These are phyloP conservation scores for Piloderma croceum DNA, from an alignment of 768 basidiomycete species.

Conservation along the genomic window DNA sequence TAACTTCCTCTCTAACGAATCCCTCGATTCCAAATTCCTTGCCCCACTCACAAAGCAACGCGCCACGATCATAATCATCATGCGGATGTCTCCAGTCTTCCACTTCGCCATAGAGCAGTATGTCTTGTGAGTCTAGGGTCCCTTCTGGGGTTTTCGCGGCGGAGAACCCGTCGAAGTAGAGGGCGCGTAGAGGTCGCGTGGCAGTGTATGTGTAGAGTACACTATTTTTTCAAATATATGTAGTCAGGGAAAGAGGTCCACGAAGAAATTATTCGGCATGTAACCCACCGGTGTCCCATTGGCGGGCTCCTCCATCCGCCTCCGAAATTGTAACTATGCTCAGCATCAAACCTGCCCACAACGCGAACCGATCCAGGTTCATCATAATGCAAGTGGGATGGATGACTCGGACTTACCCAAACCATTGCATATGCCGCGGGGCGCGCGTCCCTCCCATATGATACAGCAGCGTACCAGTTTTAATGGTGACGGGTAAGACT, in stretches of 20 bases:
- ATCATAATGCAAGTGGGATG: neutral
- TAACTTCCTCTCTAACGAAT: slow-evolving; percentile 15
- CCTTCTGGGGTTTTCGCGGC: slow-evolving; percentile 13
- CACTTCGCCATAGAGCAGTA: slow-evolving; percentile 19
- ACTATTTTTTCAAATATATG: neutral
- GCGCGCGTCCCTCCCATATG: neutral
- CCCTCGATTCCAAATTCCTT: slow-evolving; percentile 19
- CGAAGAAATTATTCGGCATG: neutral
- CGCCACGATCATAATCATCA: slow-evolving; percentile 12
- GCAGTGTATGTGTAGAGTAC: slow-evolving; percentile 1
- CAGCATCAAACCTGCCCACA: neutral
- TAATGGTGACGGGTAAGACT: slow-evolving; percentile 8
- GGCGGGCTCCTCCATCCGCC: too few relatives aligned
- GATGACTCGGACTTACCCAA: neutral
- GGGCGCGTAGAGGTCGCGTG: slow-evolving; percentile 7
- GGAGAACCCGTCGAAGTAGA: slow-evolving; percentile 12
- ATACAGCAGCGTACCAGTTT: slow-evolving; percentile 8
- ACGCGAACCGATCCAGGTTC: neutral
- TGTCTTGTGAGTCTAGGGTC: slow-evolving; percentile 24
- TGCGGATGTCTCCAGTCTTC: neutral
- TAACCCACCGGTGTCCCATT: neutral
- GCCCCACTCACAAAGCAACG: slow-evolving; percentile 23
- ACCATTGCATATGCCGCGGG: neutral
- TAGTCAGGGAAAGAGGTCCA: neutral
- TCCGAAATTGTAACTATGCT: neutral